phyloP scores from a whole-genome alignment of 2,329 filamentous ascomycete genomes.

The Pezicula neosporulosa region DNA sequence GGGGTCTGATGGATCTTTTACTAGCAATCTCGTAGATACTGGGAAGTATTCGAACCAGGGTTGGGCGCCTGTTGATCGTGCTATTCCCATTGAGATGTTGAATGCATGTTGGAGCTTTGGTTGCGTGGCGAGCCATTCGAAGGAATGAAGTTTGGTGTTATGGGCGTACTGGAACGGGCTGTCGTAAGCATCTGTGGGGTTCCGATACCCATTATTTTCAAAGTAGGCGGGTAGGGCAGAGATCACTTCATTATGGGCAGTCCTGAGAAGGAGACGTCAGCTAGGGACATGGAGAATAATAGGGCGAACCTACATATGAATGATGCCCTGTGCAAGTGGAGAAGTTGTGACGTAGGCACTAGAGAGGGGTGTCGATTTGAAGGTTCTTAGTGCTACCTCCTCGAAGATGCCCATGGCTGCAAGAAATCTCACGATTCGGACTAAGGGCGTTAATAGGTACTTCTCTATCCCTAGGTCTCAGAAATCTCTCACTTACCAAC shows the following conservation, averaged over 20 bases:
- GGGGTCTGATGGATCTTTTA: neutral
- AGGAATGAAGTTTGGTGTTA: constrained; percentile 8
- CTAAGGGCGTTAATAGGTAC: neutral
- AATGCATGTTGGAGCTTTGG: constrained; percentile 10
- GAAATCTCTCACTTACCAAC: neutral
- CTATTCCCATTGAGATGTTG: constrained; percentile 9
- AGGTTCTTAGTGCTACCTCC: neutral
- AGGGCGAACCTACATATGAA: constrained; percentile 5
- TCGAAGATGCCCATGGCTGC: constrained; percentile 8
- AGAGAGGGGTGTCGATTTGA: neutral
- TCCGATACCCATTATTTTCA: constrained; percentile 4
- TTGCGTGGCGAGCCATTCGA: constrained; percentile 10
- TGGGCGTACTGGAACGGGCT: constrained; percentile 10
- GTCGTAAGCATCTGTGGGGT: constrained; percentile 8
- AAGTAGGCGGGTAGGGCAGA: constrained; percentile 9
- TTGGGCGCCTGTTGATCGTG: neutral
- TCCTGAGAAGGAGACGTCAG: too few species aligned
- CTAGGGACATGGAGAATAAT: too few species aligned
- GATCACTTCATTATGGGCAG: neutral
- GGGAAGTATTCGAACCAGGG: constrained; percentile 9
- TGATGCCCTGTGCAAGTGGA: neutral
- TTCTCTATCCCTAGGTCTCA: too few species aligned
- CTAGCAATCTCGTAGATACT: neutral
- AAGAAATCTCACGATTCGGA: constrained; percentile 10
- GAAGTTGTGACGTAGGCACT: constrained; percentile 2